phyloP scores from a whole-genome alignment of 2,329 filamentous ascomycete genomes.

The Neofusicoccum parvum region DNA sequence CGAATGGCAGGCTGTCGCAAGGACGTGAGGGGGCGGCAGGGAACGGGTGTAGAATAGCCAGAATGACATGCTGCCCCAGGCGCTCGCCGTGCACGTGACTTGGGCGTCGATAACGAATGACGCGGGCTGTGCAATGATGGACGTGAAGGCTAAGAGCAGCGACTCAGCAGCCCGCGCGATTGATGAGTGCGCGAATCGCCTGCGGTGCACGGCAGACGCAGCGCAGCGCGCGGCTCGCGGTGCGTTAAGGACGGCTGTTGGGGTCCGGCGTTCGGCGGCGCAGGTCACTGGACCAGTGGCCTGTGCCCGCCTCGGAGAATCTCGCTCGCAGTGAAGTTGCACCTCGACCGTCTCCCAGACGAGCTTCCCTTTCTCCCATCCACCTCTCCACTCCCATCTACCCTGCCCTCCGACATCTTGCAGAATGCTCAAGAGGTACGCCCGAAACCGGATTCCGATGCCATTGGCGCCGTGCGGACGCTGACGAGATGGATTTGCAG shows the following conservation, averaged over 20 bases:
- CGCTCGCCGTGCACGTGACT: not conserved
- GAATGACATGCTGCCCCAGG: slow-evolving; percentile 11
- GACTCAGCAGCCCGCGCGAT: not conserved
- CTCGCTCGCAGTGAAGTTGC: slow-evolving; percentile 19
- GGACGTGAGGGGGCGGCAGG: slow-evolving; percentile 1
- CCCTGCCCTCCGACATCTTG: slow-evolving; percentile 46
- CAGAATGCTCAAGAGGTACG: slow-evolving; percentile 66
- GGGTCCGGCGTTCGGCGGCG: slow-evolving; percentile 15
- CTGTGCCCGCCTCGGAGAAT: slow-evolving; percentile 18
- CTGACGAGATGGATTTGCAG: slow-evolving; percentile 51
- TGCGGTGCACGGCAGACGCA: not conserved
- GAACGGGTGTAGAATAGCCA: slow-evolving; percentile 7
- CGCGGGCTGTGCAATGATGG: not conserved
- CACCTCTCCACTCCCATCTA: slow-evolving; percentile 36
- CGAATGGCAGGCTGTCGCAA: not conserved
- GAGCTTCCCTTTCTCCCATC: slow-evolving; percentile 25
- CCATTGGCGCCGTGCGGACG: slow-evolving; percentile 42
- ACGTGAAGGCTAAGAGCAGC: not conserved
- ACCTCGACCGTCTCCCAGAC: slow-evolving; percentile 20
- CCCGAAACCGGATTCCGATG: slow-evolving; percentile 26
- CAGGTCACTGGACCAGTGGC: slow-evolving; percentile 9
- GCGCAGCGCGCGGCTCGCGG: slow-evolving; percentile 1
- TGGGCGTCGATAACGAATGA: no score
- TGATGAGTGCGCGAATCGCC: no score
- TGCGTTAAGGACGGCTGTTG: not conserved